These are phyloP conservation scores for Cryphonectria radicalis DNA, from an alignment of 2,329 filamentous ascomycete genomes.

Conservation along the genomic window DNA sequence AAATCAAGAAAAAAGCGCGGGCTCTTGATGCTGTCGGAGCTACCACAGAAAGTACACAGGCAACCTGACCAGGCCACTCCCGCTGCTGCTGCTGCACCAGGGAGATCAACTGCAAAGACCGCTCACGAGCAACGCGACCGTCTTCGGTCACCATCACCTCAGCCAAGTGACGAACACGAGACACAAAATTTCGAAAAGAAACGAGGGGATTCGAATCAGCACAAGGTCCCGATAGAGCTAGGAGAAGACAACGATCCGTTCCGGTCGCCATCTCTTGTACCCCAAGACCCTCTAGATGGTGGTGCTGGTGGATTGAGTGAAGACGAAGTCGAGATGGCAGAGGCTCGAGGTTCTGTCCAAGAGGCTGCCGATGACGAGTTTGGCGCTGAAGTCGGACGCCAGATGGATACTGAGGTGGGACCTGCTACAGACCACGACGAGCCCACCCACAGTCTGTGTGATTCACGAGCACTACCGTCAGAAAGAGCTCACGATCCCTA, in stretches of 20 bases:
- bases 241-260: conserved; percentile 20
- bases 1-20: conserved; percentile 52
- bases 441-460: neutral
- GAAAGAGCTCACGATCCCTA: conserved; percentile 15
- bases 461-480: neutral
- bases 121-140: conserved; percentile 6
- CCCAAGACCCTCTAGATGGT: no score
- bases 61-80: conserved; percentile 1
- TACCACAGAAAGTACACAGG: conserved; percentile 31
- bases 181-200: neutral
- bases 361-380: neutral
- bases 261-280: neutral
- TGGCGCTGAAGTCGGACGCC: neutral
- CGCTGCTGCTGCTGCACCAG: neutral
- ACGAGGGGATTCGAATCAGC: neutral
- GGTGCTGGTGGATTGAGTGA: neutral
- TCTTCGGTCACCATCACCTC: conserved; percentile 2
- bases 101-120: neutral
- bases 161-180: neutral
- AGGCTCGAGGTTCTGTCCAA: neutral
- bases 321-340: neutral
- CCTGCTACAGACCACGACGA: neutral
- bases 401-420: neutral
- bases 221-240: conserved; percentile 12
- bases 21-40: conserved; percentile 51